Evolutionary conservation across 2,329 filamentous ascomycete genomes (phyloP).

Genomic region (Lasiodiplodia sp.): DNA sequence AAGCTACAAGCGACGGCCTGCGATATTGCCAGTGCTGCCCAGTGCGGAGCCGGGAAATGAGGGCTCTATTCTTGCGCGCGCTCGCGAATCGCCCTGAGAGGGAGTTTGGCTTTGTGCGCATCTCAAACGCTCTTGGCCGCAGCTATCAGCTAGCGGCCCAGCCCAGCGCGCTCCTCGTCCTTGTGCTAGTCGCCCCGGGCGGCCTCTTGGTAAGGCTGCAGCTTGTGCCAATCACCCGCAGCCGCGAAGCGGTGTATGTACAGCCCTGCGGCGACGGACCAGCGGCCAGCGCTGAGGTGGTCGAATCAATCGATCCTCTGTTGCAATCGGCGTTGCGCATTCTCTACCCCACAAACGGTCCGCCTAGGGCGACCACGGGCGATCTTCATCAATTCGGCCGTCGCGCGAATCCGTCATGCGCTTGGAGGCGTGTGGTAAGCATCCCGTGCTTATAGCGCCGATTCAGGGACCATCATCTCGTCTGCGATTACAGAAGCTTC

Average conservation of each 20-base stretch:
- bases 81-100: background rate
- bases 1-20: background rate
- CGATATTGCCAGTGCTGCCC: slow-evolving; percentile 7
- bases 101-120: slow-evolving; percentile 16
- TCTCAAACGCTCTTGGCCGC: slow-evolving; percentile 18
- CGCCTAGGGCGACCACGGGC: slow-evolving; percentile 8
- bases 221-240: slow-evolving; percentile 16
- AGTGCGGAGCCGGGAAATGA: slow-evolving; percentile 11
- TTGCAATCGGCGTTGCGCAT: background rate
- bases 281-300: background rate
- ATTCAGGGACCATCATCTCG: slow-evolving; percentile 22
- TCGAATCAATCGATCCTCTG: slow-evolving; percentile 12
- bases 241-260: slow-evolving; percentile 25
- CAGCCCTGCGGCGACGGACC: background rate
- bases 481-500: slow-evolving; percentile 10
- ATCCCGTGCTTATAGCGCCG: slow-evolving; percentile 2
- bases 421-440: background rate
- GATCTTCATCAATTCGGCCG: slow-evolving; percentile 18
- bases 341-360: slow-evolving; percentile 22
- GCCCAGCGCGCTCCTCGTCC: background rate
- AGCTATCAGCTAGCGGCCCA: slow-evolving; percentile 14
- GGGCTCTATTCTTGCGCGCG: slow-evolving; percentile 2
- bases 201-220: slow-evolving; percentile 18
- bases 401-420: slow-evolving; percentile 20
- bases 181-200: background rate